Base-by-base conservation (phyloP, 306 rosid genomes). In the Vicia villosa region DNA sequence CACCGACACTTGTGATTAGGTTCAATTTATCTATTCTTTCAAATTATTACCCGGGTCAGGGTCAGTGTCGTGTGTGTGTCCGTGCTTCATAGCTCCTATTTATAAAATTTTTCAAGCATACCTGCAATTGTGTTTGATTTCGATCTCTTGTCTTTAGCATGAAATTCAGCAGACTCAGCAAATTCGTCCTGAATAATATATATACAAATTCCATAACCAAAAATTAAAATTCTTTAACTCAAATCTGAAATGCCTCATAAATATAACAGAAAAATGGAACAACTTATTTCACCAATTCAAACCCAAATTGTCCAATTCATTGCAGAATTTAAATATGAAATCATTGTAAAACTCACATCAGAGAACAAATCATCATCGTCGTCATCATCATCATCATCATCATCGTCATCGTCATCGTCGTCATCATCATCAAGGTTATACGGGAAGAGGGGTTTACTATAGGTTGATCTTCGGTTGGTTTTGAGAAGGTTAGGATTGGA, bases 401-500 rank as follows among this genome's bases (percentile, higher is more conserved):
- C 86, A 2, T 70, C 86, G 11, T 87, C 95, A 14, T 51, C 36
- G 50, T 90, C 88, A 28, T 1, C 2, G 0, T 30, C 34, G 34
- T 4, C 4, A 1, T 83, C 84, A 2, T 68, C 86, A 14, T 87
- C 95, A n/a, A 47, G 37, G 47, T 90, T 87, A 52, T 85, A 87
- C 1, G 86, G 83, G 0, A 85, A 85, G 41, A 87, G 63, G 20
- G 67, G 24, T 55, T 79, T 76, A n/a, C 95, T 91, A 43, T 74
- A 82, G 72, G 81, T 73, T 1, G 96, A 84, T 77, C 78, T 79
- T 43, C 88, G 51, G 78, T 91, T 91, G 69, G 86, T 81, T 82
- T 94, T 94, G 73, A 91, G 73, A 79, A 94, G 77, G 17, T 43
- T 86, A 0, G 91, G 86, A 79, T 77, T 94, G 73, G 99, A 88